phyloP scores from a whole-genome alignment of 495 filamentous ascomycete genomes.

The Margaritispora aquatica region DNA sequence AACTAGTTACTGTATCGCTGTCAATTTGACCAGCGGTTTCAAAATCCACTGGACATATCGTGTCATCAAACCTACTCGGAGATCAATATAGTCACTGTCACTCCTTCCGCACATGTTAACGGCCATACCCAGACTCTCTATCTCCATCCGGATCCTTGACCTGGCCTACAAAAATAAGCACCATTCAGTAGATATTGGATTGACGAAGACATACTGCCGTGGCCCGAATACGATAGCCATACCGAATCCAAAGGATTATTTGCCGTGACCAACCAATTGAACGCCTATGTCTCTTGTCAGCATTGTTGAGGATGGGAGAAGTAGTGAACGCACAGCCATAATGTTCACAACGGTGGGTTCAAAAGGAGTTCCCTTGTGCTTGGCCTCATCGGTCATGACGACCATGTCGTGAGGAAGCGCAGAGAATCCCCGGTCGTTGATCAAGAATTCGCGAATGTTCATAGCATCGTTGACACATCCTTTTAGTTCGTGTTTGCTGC shows the following conservation, averaged over 20 bases:
- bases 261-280: conserved; percentile 48
- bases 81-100: conserved; percentile 18
- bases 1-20: conserved; percentile 34
- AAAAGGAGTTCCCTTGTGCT: conserved; percentile 41
- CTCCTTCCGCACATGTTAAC: neutral
- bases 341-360: conserved; percentile 51
- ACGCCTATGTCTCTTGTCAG: conserved; percentile 25
- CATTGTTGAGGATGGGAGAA: neutral
- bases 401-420: conserved; percentile 43
- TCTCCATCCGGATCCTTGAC: conserved; percentile 39
- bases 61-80: conserved; percentile 42
- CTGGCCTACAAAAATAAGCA: conserved; percentile 28
- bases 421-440: conserved; percentile 42
- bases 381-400: conserved; percentile 43
- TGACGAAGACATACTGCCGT: conserved; percentile 36
- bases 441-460: conserved; percentile 42
- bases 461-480: conserved; percentile 53
- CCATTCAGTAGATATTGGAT: neutral
- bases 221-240: conserved; percentile 54
- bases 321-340: conserved; percentile 29
- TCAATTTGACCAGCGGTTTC: conserved; percentile 42
- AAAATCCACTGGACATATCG: conserved; percentile 53
- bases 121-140: conserved; percentile 35
- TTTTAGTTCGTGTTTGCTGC: conserved; percentile 40
- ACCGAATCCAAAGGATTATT: conserved; percentile 41